Evolutionary conservation across 2,329 filamentous ascomycete species (phyloP), one percentile per base, ranked within the genome.

Genomic region (Penicillium griseofulvum): DNA sequence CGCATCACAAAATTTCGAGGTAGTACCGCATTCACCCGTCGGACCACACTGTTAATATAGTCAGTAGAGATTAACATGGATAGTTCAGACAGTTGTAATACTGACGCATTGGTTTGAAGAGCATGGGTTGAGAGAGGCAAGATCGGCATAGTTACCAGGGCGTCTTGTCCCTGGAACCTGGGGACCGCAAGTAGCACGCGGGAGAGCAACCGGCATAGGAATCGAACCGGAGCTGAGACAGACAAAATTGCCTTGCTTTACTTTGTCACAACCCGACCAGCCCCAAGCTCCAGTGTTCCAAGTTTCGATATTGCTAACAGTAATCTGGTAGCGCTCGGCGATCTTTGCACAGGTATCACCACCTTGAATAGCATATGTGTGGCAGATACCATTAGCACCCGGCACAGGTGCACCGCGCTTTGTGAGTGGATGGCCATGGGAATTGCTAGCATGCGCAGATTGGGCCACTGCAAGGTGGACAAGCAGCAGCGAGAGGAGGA

Each of bases 181-280:
- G 1, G 80, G 81, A 0, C 81, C 80, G 61, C 81, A 81, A 0
- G 72, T 57, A 12, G 75, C 74, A 44, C 74, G 71, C 1, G 64
- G 28, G 2, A 77, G 58, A 1, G 67, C 54, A 1, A 72, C 65
- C 1, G 78, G 79, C 65, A 80, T 71, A 0, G 77, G 76, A 6
- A 76, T 69, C 1, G 53, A 57, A 4, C 78, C 78, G 0, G 61
- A 57, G 54, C 74, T 76, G 0, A 80, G 59, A 54, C 78, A 80
- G 5, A 80, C 74, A 12, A 63, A 65, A 2, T 53, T 36, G 1
- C 68, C 68, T 16, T 61, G 49, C 19, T 59, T 54, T 5, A 81
- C 54, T 8, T 63, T 46, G 1, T 59, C 46, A 58, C 78, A 81
- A 7, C 73, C 74, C 5, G 37, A 60, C 74, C 74, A 80, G n/a